Evolutionary conservation across 2,329 filamentous ascomycete species (phyloP), one percentile per base, ranked within the genome.

Genomic region (Phaeophleospora eucalypticola): DNA sequence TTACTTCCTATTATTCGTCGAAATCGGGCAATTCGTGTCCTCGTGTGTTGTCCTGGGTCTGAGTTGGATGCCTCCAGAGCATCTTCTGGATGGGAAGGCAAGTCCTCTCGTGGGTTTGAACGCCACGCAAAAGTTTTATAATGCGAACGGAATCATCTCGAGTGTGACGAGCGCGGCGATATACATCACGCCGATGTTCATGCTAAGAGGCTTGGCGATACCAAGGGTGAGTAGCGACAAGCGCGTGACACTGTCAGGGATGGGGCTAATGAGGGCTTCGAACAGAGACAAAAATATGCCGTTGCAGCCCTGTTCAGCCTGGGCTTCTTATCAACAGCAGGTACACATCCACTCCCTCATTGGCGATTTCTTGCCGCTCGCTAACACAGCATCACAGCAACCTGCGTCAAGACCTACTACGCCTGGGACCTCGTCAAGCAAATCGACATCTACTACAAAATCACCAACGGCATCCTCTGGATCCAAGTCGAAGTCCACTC

Each of bases 341-440:
- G 51, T 45, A 21, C 15, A 16, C 12, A 12, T 9, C 7, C 1
- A 17, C 4, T 32, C 8, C 19, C n/a, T n/a, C n/a, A n/a, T n/a
- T n/a, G n/a, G n/a, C n/a, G n/a, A n/a, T n/a, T n/a, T n/a, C n/a
- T n/a, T n/a, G n/a, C n/a, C n/a, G n/a, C n/a, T n/a, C n/a, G n/a
- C n/a, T n/a, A n/a, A n/a, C n/a, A n/a, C n/a, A n/a, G n/a, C 9
- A 18, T 24, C 14, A 32, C 17, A 52, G 52, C 52, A 18, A 41
- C 49, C 36, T 49, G 43, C 19, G 24, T 54, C 17, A 51, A 46
- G 36, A 49, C 43, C 32, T 54, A 45, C 39, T 54, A 49, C 36
- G 36, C 36, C 36, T 54, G 52, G 52, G 19, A 39, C 17, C 41
- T 51, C 10, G 41, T 49, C 20, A 36, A 43, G 17, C 40, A 42